Percentiles rank a stretch among this genome's conserved stretches.
These are phyloP conservation scores for Quercus robur DNA, from an alignment of 306 rosid species.

Conservation along the genomic window DNA sequence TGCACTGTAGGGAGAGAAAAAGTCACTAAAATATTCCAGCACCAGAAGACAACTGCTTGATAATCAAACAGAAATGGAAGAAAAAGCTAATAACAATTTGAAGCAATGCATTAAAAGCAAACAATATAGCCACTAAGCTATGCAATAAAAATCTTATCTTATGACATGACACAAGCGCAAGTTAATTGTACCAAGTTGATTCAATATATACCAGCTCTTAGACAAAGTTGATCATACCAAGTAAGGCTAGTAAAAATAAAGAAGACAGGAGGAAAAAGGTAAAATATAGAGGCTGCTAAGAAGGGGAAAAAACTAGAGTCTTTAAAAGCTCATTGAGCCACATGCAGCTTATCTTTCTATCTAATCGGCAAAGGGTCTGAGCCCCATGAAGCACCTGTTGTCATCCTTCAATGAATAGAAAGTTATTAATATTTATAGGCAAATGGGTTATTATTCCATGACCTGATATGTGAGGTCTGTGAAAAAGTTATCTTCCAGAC, in stretches of 20 bases:
- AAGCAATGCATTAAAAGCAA: constrained; percentile 6
- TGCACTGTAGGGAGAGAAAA: constrained; percentile 57
- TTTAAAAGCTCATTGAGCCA: background rate
- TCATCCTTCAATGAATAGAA: background rate
- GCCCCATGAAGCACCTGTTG: background rate
- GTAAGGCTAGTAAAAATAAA: constrained; percentile 10
- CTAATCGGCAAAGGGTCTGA: background rate
- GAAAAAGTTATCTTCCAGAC: background rate
- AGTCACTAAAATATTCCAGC: constrained; percentile 19
- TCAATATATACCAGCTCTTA: background rate
- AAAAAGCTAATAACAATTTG: background rate
- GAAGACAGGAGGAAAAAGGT: background rate
- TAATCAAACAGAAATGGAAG: background rate
- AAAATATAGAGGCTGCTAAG: background rate
- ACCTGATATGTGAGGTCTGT: background rate
- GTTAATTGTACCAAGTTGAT: background rate
- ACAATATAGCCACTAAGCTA: background rate
- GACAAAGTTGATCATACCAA: background rate
- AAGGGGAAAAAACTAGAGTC: background rate
- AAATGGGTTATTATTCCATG: background rate
- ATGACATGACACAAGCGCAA: constrained; percentile 8
- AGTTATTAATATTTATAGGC: background rate
- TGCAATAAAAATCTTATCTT: background rate
- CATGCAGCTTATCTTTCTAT: background rate
- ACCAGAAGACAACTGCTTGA: constrained; percentile 2